phyloP scores from a whole-genome alignment of 2,329 filamentous ascomycete species.

The Claviceps arundinis region DNA sequence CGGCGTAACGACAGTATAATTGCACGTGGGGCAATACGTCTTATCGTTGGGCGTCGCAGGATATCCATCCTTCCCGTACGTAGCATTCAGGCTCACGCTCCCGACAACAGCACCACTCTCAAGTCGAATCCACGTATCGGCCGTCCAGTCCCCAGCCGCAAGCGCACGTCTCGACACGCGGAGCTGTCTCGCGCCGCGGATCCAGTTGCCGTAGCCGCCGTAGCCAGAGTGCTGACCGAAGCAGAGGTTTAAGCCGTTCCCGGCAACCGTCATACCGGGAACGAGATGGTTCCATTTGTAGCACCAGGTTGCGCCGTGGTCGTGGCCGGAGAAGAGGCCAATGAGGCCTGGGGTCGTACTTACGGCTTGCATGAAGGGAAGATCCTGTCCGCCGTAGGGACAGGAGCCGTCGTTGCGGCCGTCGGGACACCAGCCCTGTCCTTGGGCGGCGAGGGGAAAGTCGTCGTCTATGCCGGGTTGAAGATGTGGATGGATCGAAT shows the following conservation, averaged over 20 bases:
- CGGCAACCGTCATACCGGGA: conserved; percentile 20
- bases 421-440: conserved; percentile 29
- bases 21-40: conserved; percentile 15
- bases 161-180: conserved; percentile 30
- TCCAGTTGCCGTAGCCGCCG: conserved; percentile 54
- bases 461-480: conserved; percentile 35
- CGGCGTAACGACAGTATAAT: conserved; percentile 7
- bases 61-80: conserved; percentile 45
- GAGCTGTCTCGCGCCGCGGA: conserved; percentile 46
- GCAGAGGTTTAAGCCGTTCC: conserved; percentile 34
- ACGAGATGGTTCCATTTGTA: conserved; percentile 31
- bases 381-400: conserved; percentile 36
- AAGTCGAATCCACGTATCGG: conserved; percentile 49
- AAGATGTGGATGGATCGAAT: conserved; percentile 20
- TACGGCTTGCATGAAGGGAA: conserved; percentile 50
- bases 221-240: conserved; percentile 58
- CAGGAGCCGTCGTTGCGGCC: conserved; percentile 24
- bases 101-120: conserved; percentile 41
- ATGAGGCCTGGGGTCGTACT: conserved; percentile 39
- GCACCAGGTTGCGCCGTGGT: conserved; percentile 51
- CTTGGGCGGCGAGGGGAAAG: conserved; percentile 27
- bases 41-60: conserved; percentile 25
- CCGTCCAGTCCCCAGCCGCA: conserved; percentile 16
- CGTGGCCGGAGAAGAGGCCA: conserved; percentile 50
- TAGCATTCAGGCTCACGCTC: conserved; percentile 41